phyloP scores from a whole-genome alignment of 2,329 filamentous ascomycete species.

The Malbranchea cinnamomea region DNA sequence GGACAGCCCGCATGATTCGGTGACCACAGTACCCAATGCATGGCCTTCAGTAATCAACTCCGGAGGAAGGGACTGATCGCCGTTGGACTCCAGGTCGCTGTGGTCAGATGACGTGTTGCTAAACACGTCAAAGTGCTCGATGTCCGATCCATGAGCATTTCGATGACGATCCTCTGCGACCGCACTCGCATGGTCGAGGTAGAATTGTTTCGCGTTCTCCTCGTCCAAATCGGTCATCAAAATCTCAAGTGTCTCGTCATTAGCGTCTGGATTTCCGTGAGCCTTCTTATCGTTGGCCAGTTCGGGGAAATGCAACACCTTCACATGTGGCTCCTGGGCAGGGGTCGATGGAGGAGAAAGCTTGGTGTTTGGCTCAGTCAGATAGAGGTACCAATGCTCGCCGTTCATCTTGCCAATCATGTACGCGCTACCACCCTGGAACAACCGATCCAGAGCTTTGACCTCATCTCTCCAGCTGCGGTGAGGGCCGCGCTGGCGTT shows the following conservation, averaged over 20 bases:
- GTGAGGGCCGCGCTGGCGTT: constrained; percentile 86
- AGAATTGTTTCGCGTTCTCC: constrained; percentile 52
- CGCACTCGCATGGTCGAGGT: constrained; percentile 69
- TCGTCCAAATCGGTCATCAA: constrained; percentile 55
- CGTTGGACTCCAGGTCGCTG: constrained; percentile 41
- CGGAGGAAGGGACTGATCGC: constrained; percentile 41
- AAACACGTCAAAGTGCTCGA: constrained; percentile 53
- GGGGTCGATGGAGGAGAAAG: constrained; percentile 76
- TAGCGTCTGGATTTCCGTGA: constrained; percentile 19
- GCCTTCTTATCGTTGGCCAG: constrained; percentile 11
- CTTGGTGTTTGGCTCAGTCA: constrained; percentile 68
- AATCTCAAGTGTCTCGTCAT: constrained; percentile 43
- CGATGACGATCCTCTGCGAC: constrained; percentile 72
- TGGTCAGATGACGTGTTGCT: constrained; percentile 54
- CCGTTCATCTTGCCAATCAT: constrained; percentile 99
- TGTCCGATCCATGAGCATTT: constrained; percentile 48
- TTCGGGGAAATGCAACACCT: constrained; percentile 40
- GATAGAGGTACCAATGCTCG: constrained; percentile 97
- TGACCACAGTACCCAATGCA: constrained; percentile 80
- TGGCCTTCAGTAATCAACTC: constrained; percentile 86
- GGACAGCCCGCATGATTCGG: constrained; percentile 74
- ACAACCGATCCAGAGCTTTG: constrained; percentile 78
- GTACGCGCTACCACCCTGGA: constrained; percentile 85
- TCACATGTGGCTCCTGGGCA: constrained; percentile 40
- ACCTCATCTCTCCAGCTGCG: constrained; percentile 97